phyloP scores from a whole-genome alignment of 345 rosid species.

The Populus simonii region DNA sequence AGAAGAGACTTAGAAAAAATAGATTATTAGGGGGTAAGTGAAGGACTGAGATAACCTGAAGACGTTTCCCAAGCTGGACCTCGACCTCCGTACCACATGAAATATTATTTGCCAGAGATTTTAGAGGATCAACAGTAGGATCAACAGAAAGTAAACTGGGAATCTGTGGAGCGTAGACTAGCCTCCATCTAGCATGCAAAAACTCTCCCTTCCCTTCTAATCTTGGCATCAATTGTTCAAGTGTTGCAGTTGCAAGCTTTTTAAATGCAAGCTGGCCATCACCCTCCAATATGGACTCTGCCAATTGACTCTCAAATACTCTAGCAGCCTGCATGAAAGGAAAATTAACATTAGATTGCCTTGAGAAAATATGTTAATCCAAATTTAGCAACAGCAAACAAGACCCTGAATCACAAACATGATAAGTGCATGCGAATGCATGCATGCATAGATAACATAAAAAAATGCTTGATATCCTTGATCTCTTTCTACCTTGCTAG shows the following conservation, averaged over 20 bases:
- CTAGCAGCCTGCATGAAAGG: conserved; percentile 67
- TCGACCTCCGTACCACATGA: conserved; percentile 93
- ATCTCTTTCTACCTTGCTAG: not conserved
- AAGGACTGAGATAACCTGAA: conserved; percentile 53
- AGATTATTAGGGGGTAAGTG: not conserved
- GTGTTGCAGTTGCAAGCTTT: conserved; percentile 95
- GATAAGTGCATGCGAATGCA: not conserved
- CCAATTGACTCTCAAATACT: conserved; percentile 90
- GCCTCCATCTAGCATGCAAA: conserved; percentile 98
- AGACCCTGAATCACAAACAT: not conserved
- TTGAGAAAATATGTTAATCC: not conserved
- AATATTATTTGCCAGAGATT: conserved; percentile 81
- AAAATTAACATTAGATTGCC: conserved; percentile 11
- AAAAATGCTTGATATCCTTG: not conserved
- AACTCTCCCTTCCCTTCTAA: conserved; percentile 97
- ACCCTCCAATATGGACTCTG: conserved; percentile 94
- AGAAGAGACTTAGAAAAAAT: not conserved
- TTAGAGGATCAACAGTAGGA: conserved; percentile 88
- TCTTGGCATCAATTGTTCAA: conserved; percentile 87
- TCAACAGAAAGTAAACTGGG: conserved; percentile 95
- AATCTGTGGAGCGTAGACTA: conserved; percentile 97
- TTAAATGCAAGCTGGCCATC: conserved; percentile 96
- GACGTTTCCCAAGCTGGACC: conserved; percentile 92
- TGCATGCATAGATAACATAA: not conserved
- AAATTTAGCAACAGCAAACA: conserved; percentile 11